Evolutionary conservation across 768 basidiomycete genomes (phyloP).

Genomic region (Gloeostereum incarnatum): DNA sequence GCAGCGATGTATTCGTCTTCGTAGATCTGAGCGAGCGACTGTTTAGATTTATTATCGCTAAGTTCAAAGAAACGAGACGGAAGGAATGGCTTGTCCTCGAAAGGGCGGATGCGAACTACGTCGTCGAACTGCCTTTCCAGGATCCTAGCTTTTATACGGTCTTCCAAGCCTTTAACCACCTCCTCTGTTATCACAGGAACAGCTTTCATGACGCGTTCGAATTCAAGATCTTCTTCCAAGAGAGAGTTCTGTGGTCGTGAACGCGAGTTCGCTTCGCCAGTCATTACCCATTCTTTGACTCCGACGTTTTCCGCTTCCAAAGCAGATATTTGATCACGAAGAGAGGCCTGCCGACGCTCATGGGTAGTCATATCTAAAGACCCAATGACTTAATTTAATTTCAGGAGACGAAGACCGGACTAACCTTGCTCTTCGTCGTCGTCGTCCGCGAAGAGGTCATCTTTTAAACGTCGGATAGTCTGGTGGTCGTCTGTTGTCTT

Average conservation of each 20-base stretch:
- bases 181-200: constrained; percentile 90
- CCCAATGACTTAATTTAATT: constrained; percentile 5
- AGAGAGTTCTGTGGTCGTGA: constrained; percentile 85
- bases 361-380: constrained; percentile 59
- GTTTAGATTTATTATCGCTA: constrained; percentile 78
- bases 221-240: constrained; percentile 91
- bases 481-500: constrained; percentile 22
- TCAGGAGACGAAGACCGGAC: constrained; percentile 5
- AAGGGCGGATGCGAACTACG: constrained; percentile 70
- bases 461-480: constrained; percentile 62
- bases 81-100: constrained; percentile 83
- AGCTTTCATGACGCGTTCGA: constrained; percentile 81
- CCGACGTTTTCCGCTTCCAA: constrained; percentile 85
- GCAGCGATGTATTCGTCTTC: constrained; percentile 82
- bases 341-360: constrained; percentile 65
- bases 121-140: constrained; percentile 84
- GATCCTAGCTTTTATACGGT: constrained; percentile 84
- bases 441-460: constrained; percentile 74
- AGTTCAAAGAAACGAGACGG: constrained; percentile 86
- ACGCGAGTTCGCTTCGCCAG: constrained; percentile 82
- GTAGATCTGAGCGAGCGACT: constrained; percentile 93
- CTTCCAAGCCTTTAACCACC: constrained; percentile 72
- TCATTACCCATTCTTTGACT: constrained; percentile 85
- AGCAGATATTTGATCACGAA: constrained; percentile 70
- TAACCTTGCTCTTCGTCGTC: constrained; percentile 34